These are phyloP conservation scores for Quercus suber DNA, from an alignment of 306 rosid species.

Conservation along the genomic window DNA sequence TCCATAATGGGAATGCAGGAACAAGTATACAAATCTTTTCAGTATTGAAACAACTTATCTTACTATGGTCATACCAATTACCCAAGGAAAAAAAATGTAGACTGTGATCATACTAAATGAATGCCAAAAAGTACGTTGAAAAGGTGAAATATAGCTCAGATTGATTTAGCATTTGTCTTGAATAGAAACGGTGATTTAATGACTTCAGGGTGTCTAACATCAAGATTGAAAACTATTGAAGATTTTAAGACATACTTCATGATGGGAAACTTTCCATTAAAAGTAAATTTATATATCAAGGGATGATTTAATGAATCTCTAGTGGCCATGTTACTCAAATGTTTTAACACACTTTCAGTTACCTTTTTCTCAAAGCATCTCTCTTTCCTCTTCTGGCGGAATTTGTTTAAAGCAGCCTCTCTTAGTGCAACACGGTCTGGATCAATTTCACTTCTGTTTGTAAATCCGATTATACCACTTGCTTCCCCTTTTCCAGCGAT, in stretches of 20 bases:
- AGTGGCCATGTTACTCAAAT: neutral
- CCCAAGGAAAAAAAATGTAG: no score
- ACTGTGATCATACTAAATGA: neutral
- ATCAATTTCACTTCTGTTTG: neutral
- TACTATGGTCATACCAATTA: neutral
- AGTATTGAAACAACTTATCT: neutral
- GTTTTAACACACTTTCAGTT: neutral
- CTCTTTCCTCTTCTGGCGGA: slow-evolving; percentile 47
- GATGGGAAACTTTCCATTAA: neutral
- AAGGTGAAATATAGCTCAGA: neutral
- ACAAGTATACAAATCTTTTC: neutral
- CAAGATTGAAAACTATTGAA: neutral
- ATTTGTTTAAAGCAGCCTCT: slow-evolving; percentile 43
- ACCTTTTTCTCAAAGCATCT: slow-evolving; percentile 60
- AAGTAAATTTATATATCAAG: neutral
- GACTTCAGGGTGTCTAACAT: neutral
- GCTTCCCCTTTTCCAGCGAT: neutral
- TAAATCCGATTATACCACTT: neutral
- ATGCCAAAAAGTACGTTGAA: neutral
- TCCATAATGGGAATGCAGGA: neutral
- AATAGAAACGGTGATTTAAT: neutral
- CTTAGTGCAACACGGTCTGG: slow-evolving; percentile 16
- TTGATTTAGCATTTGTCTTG: neutral
- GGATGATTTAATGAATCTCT: neutral
- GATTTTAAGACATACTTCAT: neutral